These are phyloP conservation scores for Populus tremula DNA, from an alignment of 345 rosid species.

Conservation along the genomic window DNA sequence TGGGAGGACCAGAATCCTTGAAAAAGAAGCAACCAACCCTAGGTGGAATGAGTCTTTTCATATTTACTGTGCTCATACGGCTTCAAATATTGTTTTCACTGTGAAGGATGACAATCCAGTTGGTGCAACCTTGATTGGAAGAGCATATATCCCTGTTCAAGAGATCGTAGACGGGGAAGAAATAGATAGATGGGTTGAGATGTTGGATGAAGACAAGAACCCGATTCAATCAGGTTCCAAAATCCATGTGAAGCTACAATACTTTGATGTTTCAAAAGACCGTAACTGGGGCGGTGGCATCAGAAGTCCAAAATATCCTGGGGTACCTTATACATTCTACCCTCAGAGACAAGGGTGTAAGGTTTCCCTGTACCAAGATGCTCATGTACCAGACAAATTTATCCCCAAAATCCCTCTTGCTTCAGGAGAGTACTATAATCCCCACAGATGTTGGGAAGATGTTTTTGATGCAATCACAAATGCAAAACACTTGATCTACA, in stretches of 20 bases:
- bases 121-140: constrained; percentile 86
- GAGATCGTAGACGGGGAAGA: constrained; percentile 73
- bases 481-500: constrained; percentile 85
- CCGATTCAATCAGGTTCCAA: constrained; percentile 59
- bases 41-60: constrained; percentile 90
- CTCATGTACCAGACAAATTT: constrained; percentile 83
- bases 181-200: constrained; percentile 85
- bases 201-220: constrained; percentile 61
- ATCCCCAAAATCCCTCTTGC: constrained; percentile 87
- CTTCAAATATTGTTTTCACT: constrained; percentile 78
- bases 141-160: constrained; percentile 74
- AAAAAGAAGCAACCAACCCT: constrained; percentile 57
- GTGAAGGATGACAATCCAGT: constrained; percentile 86
- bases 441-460: constrained; percentile 98
- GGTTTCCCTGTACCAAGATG: constrained; percentile 91
- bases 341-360: constrained; percentile 83
- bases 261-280: constrained; percentile 68
- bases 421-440: constrained; percentile 74
- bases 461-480: constrained; percentile 80
- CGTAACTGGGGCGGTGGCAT: constrained; percentile 66
- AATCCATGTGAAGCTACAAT: constrained; percentile 89
- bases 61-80: constrained; percentile 85
- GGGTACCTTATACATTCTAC: constrained; percentile 88
- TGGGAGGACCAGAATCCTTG: constrained; percentile 76
- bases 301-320: constrained; percentile 69